Base-by-base conservation (phyloP, 2,329 filamentous ascomycete genomes). In the Colletotrichum lentis region DNA sequence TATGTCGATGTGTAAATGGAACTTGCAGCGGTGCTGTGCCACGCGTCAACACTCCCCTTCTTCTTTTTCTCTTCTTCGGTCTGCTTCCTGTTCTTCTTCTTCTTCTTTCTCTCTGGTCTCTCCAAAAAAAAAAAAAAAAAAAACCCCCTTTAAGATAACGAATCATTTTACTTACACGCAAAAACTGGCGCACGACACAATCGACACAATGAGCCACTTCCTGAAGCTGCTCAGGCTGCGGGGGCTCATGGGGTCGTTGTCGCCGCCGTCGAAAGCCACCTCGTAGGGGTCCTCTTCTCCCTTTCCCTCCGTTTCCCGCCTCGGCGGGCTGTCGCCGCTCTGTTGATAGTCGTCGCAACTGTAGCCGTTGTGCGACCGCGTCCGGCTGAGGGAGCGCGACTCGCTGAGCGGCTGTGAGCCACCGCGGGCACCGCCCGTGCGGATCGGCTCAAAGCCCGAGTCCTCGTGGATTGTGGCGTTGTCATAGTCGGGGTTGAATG, bases 1-100 rank as follows among this genome's bases (percentile, higher is more conserved):
- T 97, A 97, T 0, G 92, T 96, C 14, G 88, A 88, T 0, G 93
- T 95, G 78, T 97, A 97, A 73, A 97, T 88, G n/a, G 93, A 96
- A 55, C 91, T 94, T 1, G 92, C 88, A 76, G 90, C 93, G 10
- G 94, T 97, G 62, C 91, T 94, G 73, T 60, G 47, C 24, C n/a
- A 59, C 37, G 22, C 18, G 67, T 70, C 56, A 70, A 50, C 50
- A 35, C 65, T 39, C 53, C 55, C 24, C 46, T n/a, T 24, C 37
- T 44, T 27, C 63, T 31, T 31, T 31, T 7, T 8, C 6, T 31
- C 8, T 7, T 31, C 7, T 31, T 31, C 8, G 27, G 27, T 31
- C 27, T 31, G 7, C 27, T 31, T 31, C 27, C 27, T 6, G n/a
- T n/a, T n/a, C n/a, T n/a, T n/a, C 7, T 31, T 31, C 27, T 31